phyloP scores from a whole-genome alignment of 805 yeast genomes.

The Wickerhamomyces subpelliculosus region DNA sequence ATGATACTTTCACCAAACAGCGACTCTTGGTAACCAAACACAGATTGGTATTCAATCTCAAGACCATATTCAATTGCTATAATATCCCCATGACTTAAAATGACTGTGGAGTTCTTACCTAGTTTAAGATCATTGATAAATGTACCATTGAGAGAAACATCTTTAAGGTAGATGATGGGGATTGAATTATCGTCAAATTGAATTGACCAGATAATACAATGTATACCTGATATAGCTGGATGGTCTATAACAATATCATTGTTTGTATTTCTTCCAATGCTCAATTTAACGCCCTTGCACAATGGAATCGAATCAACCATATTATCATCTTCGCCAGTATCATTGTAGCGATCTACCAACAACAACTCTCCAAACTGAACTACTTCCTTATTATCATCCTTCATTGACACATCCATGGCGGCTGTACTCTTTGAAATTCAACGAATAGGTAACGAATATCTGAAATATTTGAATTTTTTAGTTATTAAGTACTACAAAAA shows the following conservation, averaged over 20 bases:
- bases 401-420: no score
- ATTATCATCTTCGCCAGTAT: constrained; percentile 9
- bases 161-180: constrained; percentile 44
- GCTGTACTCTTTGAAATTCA: no score
- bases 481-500: no score
- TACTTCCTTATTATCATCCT: no score
- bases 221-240: constrained; percentile 37
- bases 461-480: no score
- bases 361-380: constrained; percentile 13
- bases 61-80: constrained; percentile 30
- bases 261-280: constrained; percentile 35
- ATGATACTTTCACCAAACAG: constrained; percentile 10
- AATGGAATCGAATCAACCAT: constrained; percentile 13
- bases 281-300: constrained; percentile 26
- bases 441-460: no score
- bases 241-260: constrained; percentile 28
- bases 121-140: constrained; percentile 30
- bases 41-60: constrained; percentile 15
- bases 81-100: constrained; percentile 33
- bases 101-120: constrained; percentile 24
- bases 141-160: constrained; percentile 46
- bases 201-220: constrained; percentile 42
- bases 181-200: constrained; percentile 41
- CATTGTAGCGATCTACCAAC: no score
- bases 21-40: constrained; percentile 9